Percentiles rank a stretch among this genome's conserved stretches.
phyloP scores from a whole-genome alignment of 78 protist genomes.

The Dictyostelium firmibasis region DNA sequence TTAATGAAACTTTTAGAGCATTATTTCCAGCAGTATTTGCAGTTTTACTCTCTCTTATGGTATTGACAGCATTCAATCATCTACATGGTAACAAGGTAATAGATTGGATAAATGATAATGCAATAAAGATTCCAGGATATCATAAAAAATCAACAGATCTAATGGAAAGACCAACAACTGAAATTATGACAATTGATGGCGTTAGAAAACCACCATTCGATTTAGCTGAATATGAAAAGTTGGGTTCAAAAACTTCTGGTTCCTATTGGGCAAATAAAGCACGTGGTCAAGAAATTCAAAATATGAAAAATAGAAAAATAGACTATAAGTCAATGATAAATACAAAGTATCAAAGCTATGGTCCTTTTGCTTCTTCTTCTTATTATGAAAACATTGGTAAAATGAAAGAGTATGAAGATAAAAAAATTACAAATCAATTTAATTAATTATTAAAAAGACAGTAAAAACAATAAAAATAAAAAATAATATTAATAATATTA shows the following conservation, averaged over 20 bases:
- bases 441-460: not conserved
- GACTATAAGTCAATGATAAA: not conserved
- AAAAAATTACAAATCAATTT: not conserved
- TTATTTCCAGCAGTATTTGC: conserved; percentile 69
- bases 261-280: conserved; percentile 25
- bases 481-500: not conserved
- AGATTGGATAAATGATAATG: conserved; percentile 3
- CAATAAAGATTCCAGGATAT: not conserved
- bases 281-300: not conserved
- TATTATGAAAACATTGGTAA: not conserved
- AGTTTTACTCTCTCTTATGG: conserved; percentile 40
- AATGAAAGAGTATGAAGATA: not conserved
- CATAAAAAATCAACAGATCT: not conserved
- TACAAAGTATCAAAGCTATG: not conserved
- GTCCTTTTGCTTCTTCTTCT: not conserved
- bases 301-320: not conserved
- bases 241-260: conserved; percentile 2
- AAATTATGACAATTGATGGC: not conserved
- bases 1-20: conserved; percentile 65
- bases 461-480: not conserved
- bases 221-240: conserved; percentile 17
- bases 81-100: not conserved
- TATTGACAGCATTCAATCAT: conserved; percentile 46
- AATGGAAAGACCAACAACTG: not conserved
- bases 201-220: not conserved